Evolutionary conservation across 1,284 basidiomycete species (phyloP).

Genomic region (Leccinum colubrinum): DNA sequence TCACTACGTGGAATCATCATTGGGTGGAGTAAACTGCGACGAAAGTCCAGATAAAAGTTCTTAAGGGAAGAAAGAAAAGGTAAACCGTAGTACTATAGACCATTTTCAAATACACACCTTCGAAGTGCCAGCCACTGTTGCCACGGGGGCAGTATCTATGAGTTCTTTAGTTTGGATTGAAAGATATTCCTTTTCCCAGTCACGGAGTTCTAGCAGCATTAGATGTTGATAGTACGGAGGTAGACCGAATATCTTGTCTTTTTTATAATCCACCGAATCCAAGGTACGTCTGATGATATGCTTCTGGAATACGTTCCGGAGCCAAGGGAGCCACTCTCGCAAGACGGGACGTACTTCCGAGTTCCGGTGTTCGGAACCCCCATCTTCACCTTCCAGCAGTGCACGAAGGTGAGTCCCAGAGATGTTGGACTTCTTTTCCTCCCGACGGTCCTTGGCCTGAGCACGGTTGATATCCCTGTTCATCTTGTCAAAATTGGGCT

Average conservation of each 20-base stretch:
- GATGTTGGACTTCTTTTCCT: neutral
- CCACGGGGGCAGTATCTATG: neutral
- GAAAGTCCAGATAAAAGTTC: constrained; percentile 7
- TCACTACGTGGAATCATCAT: neutral
- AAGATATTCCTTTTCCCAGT: neutral
- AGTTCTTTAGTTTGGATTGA: neutral
- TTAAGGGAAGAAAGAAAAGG: neutral
- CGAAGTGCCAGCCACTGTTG: neutral
- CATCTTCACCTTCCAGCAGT: neutral
- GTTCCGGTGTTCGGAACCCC: neutral
- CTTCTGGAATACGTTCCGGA: neutral
- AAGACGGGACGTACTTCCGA: neutral
- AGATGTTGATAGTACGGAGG: neutral
- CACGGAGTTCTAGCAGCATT: neutral
- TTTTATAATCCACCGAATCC: neutral
- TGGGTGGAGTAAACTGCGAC: neutral
- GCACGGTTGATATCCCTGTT: neutral
- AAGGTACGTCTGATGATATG: neutral
- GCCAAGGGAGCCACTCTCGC: neutral
- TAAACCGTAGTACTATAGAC: neutral
- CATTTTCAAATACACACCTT: neutral
- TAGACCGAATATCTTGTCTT: neutral
- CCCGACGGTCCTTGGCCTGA: neutral
- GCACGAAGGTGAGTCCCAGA: neutral
- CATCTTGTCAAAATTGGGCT: neutral